These are phyloP conservation scores for Lobulomyces angularis DNA, from an alignment of 192 early-diverging fungal genomes.

Conservation along the genomic window DNA sequence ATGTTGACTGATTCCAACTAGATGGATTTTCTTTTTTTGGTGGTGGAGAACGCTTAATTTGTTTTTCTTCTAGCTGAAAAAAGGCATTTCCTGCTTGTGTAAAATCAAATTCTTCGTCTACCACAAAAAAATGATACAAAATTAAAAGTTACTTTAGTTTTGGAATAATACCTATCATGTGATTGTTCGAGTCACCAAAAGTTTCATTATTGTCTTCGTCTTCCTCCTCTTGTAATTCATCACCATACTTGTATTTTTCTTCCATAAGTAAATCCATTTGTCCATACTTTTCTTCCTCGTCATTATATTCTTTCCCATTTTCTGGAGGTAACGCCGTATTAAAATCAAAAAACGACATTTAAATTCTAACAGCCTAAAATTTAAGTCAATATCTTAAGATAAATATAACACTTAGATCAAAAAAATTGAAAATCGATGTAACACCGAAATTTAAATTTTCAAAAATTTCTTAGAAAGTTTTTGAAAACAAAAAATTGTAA, in stretches of 20 bases:
- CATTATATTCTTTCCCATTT: too few relatives aligned
- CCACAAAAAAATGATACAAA: neutral
- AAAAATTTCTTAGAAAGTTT: too few relatives aligned
- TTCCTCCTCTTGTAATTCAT: slow-evolving; percentile 47
- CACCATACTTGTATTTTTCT: slow-evolving; percentile 10
- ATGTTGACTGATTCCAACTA: slow-evolving; percentile 4
- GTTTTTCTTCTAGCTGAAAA: slow-evolving; percentile 29
- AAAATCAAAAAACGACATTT: too few relatives aligned
- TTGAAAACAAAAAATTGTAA: too few relatives aligned
- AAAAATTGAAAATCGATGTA: too few relatives aligned
- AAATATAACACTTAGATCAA: too few relatives aligned
- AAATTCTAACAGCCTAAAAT: too few relatives aligned
- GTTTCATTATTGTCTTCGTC: slow-evolving; percentile 67
- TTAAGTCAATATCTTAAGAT: too few relatives aligned
- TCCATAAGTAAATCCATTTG: neutral
- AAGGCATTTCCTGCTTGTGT: slow-evolving; percentile 41
- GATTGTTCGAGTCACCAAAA: slow-evolving; percentile 39
- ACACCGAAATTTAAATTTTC: too few relatives aligned
- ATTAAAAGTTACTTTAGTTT: neutral
- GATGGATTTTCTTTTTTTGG: slow-evolving; percentile 16
- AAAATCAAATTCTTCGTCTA: slow-evolving; percentile 63
- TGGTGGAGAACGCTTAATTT: slow-evolving; percentile 34
- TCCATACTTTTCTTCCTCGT: too few relatives aligned
- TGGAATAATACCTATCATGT: slow-evolving; percentile 18
- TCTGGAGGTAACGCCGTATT: too few relatives aligned